Base-by-base conservation (phyloP, 176 grass and related monocot species). In the Thalia dealbata region DNA sequence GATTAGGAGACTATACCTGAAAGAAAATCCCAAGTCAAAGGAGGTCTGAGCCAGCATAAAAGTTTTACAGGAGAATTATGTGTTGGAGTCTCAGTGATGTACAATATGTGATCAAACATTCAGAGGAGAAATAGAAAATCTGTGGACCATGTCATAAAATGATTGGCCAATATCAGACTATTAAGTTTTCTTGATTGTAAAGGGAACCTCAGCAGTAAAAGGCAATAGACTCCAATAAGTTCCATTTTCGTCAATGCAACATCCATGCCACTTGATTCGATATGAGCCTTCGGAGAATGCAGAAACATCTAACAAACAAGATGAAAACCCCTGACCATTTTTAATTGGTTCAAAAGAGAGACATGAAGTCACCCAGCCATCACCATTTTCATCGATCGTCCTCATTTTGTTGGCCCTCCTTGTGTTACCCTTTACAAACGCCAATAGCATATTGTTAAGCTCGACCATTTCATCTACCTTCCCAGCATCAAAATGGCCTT, bases 221-320 rank as follows among this genome's bases (percentile, higher is more conserved):
- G 93, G 93, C 70, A 90, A 50, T 56, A 97, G 61, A 74, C 85
- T 86, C 70, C 72, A 88, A 79, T 82, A 88, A 74, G 70, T 26
- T 0, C 81, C 79, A 0, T 81, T 81, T 16, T 83, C 67, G 3
- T 89, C 81, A 72, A 88, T 32, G 27, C 81, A 86, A 73, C 89
- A 88, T 1, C 72, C 71, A 10, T 88, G 89, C 93, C 93, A 97
- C 28, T 77, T 87, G 54, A 97, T 86, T 65, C 75, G 85, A 74
- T 92, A 84, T 3, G 67, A 81, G 63, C 87, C 95, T 30, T 86
- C 73, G 30, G 59, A 74, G 59, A 92, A 92, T 2, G 56, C 74
- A 15, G 90, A 92, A 61, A 86, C 85, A 59, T 96, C 66, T 35
- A 92, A 80, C 69, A 92, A 69, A 80, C 86, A 96, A 74, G 51